A percentile compares a stretch with the other conserved stretches of the same genome.
phyloP scores from a whole-genome alignment of 208 protist species.

The Trypanosoma mega region DNA sequence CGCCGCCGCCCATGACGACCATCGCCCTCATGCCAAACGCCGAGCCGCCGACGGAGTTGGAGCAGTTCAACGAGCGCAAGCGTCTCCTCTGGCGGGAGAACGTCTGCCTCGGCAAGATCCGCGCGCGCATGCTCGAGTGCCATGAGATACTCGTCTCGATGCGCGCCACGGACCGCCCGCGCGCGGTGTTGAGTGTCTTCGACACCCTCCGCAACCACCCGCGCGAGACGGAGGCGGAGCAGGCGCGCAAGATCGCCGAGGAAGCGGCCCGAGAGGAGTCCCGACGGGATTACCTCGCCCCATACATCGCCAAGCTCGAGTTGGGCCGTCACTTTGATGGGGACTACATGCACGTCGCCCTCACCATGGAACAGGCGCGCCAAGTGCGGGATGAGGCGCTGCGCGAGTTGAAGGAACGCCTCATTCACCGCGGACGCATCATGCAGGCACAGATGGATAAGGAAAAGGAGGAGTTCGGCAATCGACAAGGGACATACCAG shows the following conservation, averaged over 20 bases:
- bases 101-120: slow-evolving; percentile 58
- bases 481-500: slow-evolving; percentile 70
- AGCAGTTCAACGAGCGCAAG: slow-evolving; percentile 85
- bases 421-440: slow-evolving; percentile 90
- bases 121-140: slow-evolving; percentile 48
- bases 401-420: slow-evolving; percentile 84
- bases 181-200: slow-evolving; percentile 60
- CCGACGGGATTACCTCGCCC: slow-evolving; percentile 86
- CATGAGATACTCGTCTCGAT: slow-evolving; percentile 56
- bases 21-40: slow-evolving; percentile 69
- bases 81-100: slow-evolving; percentile 65
- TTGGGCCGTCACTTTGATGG: slow-evolving; percentile 64
- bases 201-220: slow-evolving; percentile 90
- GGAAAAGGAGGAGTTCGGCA: slow-evolving; percentile 86
- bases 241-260: slow-evolving; percentile 67
- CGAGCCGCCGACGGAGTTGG: slow-evolving; percentile 62
- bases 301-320: slow-evolving; percentile 87
- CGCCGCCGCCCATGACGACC: slow-evolving; percentile 43
- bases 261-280: slow-evolving; percentile 65
- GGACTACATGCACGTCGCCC: slow-evolving; percentile 68
- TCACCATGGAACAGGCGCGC: slow-evolving; percentile 74
- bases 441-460: slow-evolving; percentile 89
- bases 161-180: slow-evolving; percentile 23
- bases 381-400: slow-evolving; percentile 84
- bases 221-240: slow-evolving; percentile 79